Conservation (phyloP, 179 eudicot species). For the Vitellaria paradoxa region DNA sequence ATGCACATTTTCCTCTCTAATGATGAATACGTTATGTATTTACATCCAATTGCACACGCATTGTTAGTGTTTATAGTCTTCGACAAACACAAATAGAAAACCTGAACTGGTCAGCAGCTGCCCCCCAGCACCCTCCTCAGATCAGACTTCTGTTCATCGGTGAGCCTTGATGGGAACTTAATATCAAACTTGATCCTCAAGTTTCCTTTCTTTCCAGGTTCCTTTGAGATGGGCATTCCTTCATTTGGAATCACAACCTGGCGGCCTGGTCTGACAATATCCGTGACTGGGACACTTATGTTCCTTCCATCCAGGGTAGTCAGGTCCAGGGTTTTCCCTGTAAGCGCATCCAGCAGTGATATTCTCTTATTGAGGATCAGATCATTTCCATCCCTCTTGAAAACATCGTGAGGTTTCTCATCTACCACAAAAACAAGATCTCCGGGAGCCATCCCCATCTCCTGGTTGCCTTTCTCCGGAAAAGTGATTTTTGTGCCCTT, state of each 20-base stretch:
- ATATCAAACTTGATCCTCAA: conserved; percentile 42
- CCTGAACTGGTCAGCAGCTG: conserved; percentile 8
- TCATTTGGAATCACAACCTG: conserved; percentile 38
- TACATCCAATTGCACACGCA: conserved; percentile 33
- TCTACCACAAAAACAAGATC: conserved; percentile 60
- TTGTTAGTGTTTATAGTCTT: conserved; percentile 21
- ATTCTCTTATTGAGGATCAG: conserved; percentile 38
- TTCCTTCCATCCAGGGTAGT: conserved; percentile 51
- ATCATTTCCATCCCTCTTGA: conserved; percentile 66
- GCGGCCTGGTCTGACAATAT: conserved; percentile 54
- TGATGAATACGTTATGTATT: conserved; percentile 29
- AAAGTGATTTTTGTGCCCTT: conserved; percentile 69
- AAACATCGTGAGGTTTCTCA: conserved; percentile 58
- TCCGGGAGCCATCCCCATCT: conserved; percentile 42
- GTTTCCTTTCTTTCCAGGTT: conserved; percentile 38
- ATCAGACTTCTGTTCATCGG: conserved; percentile 37
- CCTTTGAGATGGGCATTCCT: conserved; percentile 48
- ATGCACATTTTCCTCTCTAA: conserved; percentile 38
- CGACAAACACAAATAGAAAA: background rate
- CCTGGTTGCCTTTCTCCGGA: conserved; percentile 70
- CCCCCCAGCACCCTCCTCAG: conserved; percentile 34
- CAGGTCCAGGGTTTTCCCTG: conserved; percentile 45
- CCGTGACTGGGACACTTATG: conserved; percentile 38
- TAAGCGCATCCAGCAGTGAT: conserved; percentile 58
- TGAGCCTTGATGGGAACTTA: conserved; percentile 33